phyloP scores from a whole-genome alignment of 176 grass and related monocot genomes.

The Alloteropsis semialata region DNA sequence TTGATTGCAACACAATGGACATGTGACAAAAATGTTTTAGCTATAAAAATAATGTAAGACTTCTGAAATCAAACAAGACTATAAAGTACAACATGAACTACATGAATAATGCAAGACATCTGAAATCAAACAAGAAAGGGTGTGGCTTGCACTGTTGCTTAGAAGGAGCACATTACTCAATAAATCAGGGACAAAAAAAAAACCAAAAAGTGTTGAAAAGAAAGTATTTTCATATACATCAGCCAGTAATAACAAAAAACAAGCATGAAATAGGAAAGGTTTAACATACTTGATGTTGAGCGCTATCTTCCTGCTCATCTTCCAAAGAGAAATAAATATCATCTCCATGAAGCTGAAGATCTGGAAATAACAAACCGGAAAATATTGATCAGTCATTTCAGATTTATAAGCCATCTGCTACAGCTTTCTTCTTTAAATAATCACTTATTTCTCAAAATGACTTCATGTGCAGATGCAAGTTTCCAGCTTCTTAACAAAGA shows the following conservation, averaged over 20 bases:
- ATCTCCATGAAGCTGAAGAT: slow-evolving; percentile 93
- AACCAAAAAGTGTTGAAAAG: neutral
- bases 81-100: too few species aligned
- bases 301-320: slow-evolving; percentile 76
- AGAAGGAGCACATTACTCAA: neutral
- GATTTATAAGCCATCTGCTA: neutral
- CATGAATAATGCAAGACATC: neutral
- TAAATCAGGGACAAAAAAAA: neutral
- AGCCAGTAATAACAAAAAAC: slow-evolving; percentile 7
- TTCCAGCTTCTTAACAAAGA: neutral
- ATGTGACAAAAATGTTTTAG: neutral
- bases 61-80: neutral
- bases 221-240: neutral
- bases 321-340: slow-evolving; percentile 96
- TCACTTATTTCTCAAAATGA: neutral
- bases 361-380: slow-evolving; percentile 47
- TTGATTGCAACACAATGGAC: neutral
- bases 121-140: neutral
- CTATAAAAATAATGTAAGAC: neutral
- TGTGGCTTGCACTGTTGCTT: neutral
- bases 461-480: neutral
- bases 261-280: neutral
- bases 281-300: slow-evolving; percentile 74
- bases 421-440: neutral
- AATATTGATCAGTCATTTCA: neutral